A percentile compares a stretch with the other conserved stretches of the same genome.
These are phyloP conservation scores for Candida ortonii DNA, from an alignment of 805 yeast genomes.

Conservation along the genomic window DNA sequence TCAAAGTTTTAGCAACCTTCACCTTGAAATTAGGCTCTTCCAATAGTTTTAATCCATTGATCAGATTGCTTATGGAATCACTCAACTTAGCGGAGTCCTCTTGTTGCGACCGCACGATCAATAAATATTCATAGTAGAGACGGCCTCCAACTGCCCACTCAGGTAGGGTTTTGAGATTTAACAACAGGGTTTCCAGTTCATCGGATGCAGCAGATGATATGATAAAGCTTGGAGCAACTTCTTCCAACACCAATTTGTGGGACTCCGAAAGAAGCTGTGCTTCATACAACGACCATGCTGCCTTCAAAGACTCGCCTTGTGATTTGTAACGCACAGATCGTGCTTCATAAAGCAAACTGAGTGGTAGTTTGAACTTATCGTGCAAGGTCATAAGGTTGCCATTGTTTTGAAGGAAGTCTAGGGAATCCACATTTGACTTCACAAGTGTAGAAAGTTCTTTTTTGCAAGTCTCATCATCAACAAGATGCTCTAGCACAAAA, in stretches of 20 bases:
- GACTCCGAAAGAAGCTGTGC: slow-evolving; percentile 66
- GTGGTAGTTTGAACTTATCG: slow-evolving; percentile 46
- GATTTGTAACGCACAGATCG: slow-evolving; percentile 55
- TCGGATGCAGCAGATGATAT: slow-evolving; percentile 40
- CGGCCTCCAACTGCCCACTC: slow-evolving; percentile 60
- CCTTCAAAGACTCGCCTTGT: slow-evolving; percentile 51
- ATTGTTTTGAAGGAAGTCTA: slow-evolving; percentile 29
- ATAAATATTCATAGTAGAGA: slow-evolving; percentile 51
- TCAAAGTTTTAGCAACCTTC: slow-evolving; percentile 51
- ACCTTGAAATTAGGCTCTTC: slow-evolving; percentile 35
- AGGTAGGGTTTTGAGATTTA: slow-evolving; percentile 42
- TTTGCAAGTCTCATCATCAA: slow-evolving; percentile 44
- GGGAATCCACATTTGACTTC: slow-evolving; percentile 31
- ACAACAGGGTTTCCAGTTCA: slow-evolving; percentile 37
- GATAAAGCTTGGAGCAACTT: slow-evolving; percentile 73
- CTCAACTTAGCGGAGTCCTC: slow-evolving; percentile 16
- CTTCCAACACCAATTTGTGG: slow-evolving; percentile 49
- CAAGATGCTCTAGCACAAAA: slow-evolving; percentile 58
- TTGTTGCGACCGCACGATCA: slow-evolving; percentile 23
- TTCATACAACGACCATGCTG: slow-evolving; percentile 56
- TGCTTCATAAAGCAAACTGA: slow-evolving; percentile 48
- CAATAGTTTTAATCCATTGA: slow-evolving; percentile 45
- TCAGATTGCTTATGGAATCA: slow-evolving; percentile 36
- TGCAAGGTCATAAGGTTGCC: slow-evolving; percentile 37
- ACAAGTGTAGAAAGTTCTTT: slow-evolving; percentile 38